Evolutionary conservation across 2,329 filamentous ascomycete species (phyloP), one percentile per base, ranked within the genome.

Genomic region (Venturia asperata): DNA sequence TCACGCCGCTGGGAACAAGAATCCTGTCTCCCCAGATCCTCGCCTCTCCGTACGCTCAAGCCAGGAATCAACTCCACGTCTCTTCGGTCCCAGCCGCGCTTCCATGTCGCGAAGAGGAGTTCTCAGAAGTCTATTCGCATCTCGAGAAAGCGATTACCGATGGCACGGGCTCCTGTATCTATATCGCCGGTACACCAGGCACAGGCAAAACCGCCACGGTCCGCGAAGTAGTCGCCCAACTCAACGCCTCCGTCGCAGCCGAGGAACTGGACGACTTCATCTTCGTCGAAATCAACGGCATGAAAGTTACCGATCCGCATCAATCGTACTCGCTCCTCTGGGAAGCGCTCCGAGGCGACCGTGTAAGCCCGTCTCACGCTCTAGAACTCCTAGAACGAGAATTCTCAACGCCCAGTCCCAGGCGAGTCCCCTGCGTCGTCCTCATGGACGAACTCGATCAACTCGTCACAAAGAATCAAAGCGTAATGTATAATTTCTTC

Each of bases 401-500:
- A 74, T 99, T 99, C 74, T 93, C 86, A 66, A 88, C 92, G 66
- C 94, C 95, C 0, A 95, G 89, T 66, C 94, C 94, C 30, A 85
- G 94, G 62, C 85, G 94, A 67, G 91, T 96, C 6, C 94, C 95
- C 1, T 97, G 93, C 73, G 94, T 99, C 17, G 94, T 99, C 1
- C 79, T 99, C 62, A 99, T 99, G 94, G 94, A 99, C 72, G 94
- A 99, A 77, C 83, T 99, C 61, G 94, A 99, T 74, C 94, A 99
- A 77, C 84, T 99, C 9, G 95, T 99, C 5, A 99, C 94, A 15
- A 94, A 93, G 73, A 97, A 96, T 72, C 95, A 99, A 75, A 93
- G 91, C n/a, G 94, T 99, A 77, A 99, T 99, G 94, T 99, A 99
- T 79, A 99, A 99, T 76, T 99, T 99, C 77, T 99, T 99, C 83